Evolutionary conservation across 441 rosid genomes (phyloP).

Genomic region (Erodium moschatum): DNA sequence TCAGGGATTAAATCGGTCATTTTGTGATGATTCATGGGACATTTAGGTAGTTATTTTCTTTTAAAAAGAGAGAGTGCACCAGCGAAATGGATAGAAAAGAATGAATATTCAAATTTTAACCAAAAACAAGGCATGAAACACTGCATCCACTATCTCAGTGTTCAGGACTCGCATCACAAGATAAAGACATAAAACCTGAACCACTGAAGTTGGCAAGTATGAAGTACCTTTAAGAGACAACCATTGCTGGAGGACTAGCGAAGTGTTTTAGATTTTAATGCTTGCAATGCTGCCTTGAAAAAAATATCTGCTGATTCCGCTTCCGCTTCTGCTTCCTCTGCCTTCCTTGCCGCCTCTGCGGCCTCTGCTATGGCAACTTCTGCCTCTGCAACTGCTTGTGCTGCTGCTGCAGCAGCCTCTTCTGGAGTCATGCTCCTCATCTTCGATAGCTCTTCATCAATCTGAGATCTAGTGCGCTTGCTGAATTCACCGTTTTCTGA

Average conservation of each 20-base stretch:
- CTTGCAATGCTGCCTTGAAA: slow-evolving; percentile 73
- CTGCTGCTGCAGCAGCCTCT: slow-evolving; percentile 88
- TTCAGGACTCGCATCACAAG: not conserved
- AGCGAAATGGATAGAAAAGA: not conserved
- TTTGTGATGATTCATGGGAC: not conserved
- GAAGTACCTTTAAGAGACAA: slow-evolving; percentile 2
- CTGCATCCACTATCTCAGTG: not conserved
- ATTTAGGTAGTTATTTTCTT: not conserved
- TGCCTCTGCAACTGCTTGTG: slow-evolving; percentile 88
- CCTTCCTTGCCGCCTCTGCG: slow-evolving; percentile 88
- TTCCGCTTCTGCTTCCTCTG: slow-evolving; percentile 87
- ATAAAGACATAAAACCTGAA: not conserved
- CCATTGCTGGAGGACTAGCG: slow-evolving; percentile 19
- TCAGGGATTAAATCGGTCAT: not conserved
- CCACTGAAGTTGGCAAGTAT: not conserved
- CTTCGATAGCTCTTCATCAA: slow-evolving; percentile 47
- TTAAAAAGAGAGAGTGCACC: not conserved
- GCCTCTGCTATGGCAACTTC: slow-evolving; percentile 91
- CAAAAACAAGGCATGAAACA: not conserved
- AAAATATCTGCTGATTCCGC: slow-evolving; percentile 88
- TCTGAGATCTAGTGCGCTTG: slow-evolving; percentile 37
- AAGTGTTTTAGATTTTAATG: slow-evolving; percentile 50
- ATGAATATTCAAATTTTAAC: not conserved
- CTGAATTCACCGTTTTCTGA: slow-evolving; percentile 38
- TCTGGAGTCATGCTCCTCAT: slow-evolving; percentile 72